Evolutionary conservation across 768 basidiomycete genomes (phyloP), one percentile per base, ranked within the genome.

Genomic region (Mycena leptocephala): DNA sequence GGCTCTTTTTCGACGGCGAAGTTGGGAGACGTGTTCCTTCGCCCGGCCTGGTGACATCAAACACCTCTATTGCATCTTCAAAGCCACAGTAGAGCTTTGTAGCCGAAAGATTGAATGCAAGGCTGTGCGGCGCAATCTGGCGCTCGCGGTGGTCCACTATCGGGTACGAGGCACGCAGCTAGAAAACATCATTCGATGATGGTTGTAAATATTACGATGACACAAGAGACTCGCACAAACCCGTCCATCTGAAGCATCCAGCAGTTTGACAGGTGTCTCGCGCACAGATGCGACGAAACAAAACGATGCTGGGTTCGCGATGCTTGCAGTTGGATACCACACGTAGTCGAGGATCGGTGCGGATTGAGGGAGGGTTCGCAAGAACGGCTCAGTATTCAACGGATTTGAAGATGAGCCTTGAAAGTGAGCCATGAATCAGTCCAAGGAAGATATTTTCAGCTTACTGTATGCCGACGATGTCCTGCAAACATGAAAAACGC

Each of bases 141-240:
- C 97, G 91, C 85, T 99, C 98, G n/a, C 95, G 88, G 80, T 99
- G 97, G 83, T 99, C 97, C 13, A 99, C 90, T 46, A 99, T 98
- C 48, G 89, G 89, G 83, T 99, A 99, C 1, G 96, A 97, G 0
- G 97, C 98, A 22, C 97, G 92, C 24, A 96, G 90, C 97, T 98
- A 81, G 26, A 20, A 39, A 70, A 10, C 22, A 51, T 46, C 22
- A 77, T 68, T 64, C 43, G 46, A 74, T 62, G 24, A 46, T 10
- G 22, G 5, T 78, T 35, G 30, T 26, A 30, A 65, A 39, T 24
- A 48, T 28, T n/a, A n/a, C n/a, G n/a, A 51, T 14, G 41, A 61
- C 26, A 26, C 43, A 46, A 28, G 30, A 6, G 39, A 37, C 43
- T 13, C 18, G 18, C 16, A 81, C 90, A 61, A 80, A 97, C 97